Percentiles rank a stretch among this genome's conserved stretches.
phyloP scores from a whole-genome alignment of 169 alveolate species.

The Plasmodium vivax region DNA sequence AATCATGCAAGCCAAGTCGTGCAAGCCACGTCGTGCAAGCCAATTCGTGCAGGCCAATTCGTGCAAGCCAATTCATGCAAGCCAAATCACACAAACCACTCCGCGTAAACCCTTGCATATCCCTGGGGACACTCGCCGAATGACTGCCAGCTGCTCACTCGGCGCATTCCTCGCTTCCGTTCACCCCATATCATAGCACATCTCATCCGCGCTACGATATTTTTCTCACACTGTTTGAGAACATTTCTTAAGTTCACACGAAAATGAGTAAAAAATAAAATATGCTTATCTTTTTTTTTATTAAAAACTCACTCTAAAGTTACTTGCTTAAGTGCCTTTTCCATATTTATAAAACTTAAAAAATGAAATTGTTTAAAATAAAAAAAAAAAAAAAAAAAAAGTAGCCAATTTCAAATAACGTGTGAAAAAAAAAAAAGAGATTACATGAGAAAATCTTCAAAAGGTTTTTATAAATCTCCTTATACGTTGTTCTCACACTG shows the following conservation, averaged over 20 bases:
- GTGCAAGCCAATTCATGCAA: neutral
- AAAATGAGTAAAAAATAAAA: neutral
- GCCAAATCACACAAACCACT: neutral
- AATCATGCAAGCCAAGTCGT: neutral
- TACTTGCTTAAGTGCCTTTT: constrained; percentile 51
- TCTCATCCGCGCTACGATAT: neutral
- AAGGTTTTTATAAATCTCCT: neutral
- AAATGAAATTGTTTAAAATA: constrained; percentile 8
- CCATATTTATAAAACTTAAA: constrained; percentile 30
- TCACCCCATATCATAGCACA: neutral
- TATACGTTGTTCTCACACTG: neutral
- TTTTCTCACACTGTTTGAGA: neutral
- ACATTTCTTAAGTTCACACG: neutral
- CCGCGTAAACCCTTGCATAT: neutral
- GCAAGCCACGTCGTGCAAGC: neutral
- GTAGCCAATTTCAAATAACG: neutral
- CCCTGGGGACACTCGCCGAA: neutral
- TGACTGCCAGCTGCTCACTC: neutral
- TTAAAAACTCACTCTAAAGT: constrained; percentile 65
- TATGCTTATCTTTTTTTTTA: constrained; percentile 16
- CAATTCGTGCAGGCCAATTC: neutral
- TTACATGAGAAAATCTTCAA: neutral
- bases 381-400: constrained; percentile 7
- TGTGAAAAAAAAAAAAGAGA: neutral
- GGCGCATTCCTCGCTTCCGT: neutral